phyloP scores from a whole-genome alignment of 2,329 filamentous ascomycete species.

The Simplicillium sp. region DNA sequence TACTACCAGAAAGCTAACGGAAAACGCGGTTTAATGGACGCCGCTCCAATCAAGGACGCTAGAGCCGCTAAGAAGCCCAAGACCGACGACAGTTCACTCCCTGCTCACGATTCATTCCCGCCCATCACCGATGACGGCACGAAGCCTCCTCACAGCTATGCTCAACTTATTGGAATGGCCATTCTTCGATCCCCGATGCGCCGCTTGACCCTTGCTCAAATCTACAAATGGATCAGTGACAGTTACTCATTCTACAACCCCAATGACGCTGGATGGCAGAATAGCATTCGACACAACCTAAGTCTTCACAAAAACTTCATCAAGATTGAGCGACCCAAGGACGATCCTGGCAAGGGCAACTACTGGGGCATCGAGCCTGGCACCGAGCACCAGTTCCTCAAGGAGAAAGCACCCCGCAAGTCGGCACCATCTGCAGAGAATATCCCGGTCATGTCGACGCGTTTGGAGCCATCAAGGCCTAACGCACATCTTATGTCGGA shows the following conservation, averaged over 20 bases:
- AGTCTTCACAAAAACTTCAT: slow-evolving; percentile 95
- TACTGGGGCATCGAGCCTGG: slow-evolving; percentile 94
- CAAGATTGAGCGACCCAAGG: slow-evolving; percentile 92
- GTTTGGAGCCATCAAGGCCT: slow-evolving; percentile 41
- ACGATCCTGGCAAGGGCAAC: slow-evolving; percentile 94
- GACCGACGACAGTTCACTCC: slow-evolving; percentile 47
- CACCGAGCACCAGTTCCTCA: slow-evolving; percentile 81
- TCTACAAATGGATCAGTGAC: slow-evolving; percentile 99
- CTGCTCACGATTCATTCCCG: slow-evolving; percentile 72
- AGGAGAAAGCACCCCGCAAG: slow-evolving; percentile 67
- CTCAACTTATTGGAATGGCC: slow-evolving; percentile 91
- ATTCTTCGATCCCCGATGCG: slow-evolving; percentile 79
- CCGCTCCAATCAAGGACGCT: slow-evolving; percentile 61
- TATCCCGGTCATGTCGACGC: slow-evolving; percentile 46
- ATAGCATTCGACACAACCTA: slow-evolving; percentile 96
- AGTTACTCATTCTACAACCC: slow-evolving; percentile 81
- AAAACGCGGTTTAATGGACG: slow-evolving; percentile 61
- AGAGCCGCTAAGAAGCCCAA: slow-evolving; percentile 60
- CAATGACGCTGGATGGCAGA: slow-evolving; percentile 89
- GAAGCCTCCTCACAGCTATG: slow-evolving; percentile 90
- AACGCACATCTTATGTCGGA: slow-evolving; percentile 29
- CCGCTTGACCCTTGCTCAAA: slow-evolving; percentile 82
- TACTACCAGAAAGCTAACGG: slow-evolving; percentile 42
- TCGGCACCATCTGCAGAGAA: slow-evolving; percentile 45
- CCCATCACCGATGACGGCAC: slow-evolving; percentile 72